Evolutionary conservation across 2,329 filamentous ascomycete species (phyloP).

Genomic region (Colletotrichum sublineola): DNA sequence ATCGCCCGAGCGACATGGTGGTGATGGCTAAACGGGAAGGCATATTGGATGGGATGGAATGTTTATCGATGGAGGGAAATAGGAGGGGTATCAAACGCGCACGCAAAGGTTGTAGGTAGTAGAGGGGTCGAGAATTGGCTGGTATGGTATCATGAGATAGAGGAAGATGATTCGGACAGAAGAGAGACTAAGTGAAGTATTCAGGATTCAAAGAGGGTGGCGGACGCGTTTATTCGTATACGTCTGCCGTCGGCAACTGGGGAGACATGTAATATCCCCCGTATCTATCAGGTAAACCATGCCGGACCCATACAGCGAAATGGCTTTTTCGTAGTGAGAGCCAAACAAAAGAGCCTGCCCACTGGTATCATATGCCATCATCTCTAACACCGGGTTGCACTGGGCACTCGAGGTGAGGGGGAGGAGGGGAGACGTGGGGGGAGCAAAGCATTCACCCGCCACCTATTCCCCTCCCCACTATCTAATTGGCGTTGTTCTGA

Average conservation of each 20-base stretch:
- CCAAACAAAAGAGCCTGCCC: slow-evolving; percentile 15
- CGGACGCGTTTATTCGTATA: slow-evolving; percentile 26
- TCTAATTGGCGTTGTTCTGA: slow-evolving; percentile 24
- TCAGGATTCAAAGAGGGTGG: not conserved
- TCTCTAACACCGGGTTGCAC: slow-evolving; percentile 16
- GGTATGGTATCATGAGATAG: not conserved
- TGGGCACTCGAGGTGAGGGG: slow-evolving; percentile 16
- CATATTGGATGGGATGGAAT: slow-evolving; percentile 52
- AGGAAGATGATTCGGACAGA: not conserved
- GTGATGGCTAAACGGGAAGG: slow-evolving; percentile 75
- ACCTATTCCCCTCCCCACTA: not conserved
- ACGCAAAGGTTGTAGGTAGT: not conserved
- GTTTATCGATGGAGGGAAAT: slow-evolving; percentile 28
- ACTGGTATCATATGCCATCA: slow-evolving; percentile 15
- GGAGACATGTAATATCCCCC: slow-evolving; percentile 17
- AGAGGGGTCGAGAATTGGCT: not conserved
- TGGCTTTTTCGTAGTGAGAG: not conserved
- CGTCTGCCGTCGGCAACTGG: slow-evolving; percentile 29
- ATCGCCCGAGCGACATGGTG: slow-evolving; percentile 82
- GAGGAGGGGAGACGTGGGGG: slow-evolving; percentile 11
- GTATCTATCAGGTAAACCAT: slow-evolving; percentile 7
- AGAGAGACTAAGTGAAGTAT: not conserved
- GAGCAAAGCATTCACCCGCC: slow-evolving; percentile 40
- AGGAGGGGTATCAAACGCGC: slow-evolving; percentile 15
- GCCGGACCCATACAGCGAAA: slow-evolving; percentile 14